phyloP scores from a whole-genome alignment of 495 filamentous ascomycete species.

The Penicillium paxilli region DNA sequence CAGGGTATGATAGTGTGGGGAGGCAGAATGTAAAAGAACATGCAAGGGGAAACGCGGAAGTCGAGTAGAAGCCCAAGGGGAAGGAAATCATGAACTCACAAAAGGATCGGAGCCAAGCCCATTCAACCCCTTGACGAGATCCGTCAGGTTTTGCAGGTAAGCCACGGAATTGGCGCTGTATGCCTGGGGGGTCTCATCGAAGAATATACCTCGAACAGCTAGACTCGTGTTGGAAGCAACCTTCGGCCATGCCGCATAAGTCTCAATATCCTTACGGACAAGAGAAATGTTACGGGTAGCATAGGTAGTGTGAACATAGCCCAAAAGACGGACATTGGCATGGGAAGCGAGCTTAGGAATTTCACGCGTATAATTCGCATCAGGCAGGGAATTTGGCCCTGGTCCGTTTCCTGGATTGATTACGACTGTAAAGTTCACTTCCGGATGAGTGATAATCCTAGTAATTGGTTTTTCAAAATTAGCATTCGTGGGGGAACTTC shows the following conservation, averaged over 20 bases:
- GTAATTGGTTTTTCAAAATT: slow-evolving; percentile 10
- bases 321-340: slow-evolving; percentile 52
- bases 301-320: slow-evolving; percentile 56
- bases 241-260: slow-evolving; percentile 48
- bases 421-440: slow-evolving; percentile 52
- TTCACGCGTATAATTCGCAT: slow-evolving; percentile 52
- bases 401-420: slow-evolving; percentile 59
- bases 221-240: slow-evolving; percentile 33
- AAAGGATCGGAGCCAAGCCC: slow-evolving; percentile 39
- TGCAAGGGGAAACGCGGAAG: slow-evolving; percentile 3
- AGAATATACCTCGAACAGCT: slow-evolving; percentile 48
- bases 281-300: slow-evolving; percentile 40
- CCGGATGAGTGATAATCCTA: slow-evolving; percentile 43
- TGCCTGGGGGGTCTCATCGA: slow-evolving; percentile 48
- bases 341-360: slow-evolving; percentile 43
- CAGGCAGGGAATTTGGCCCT: slow-evolving; percentile 42
- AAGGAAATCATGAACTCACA: slow-evolving; percentile 29
- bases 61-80: slow-evolving; percentile 4
- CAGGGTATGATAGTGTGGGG: not conserved
- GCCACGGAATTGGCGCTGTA: slow-evolving; percentile 32
- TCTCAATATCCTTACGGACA: slow-evolving; percentile 45
- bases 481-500: not conserved
- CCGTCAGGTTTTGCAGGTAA: slow-evolving; percentile 40
- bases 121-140: slow-evolving; percentile 31
- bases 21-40: not conserved